Base-by-base conservation (phyloP, 139 green algal species). In the Micromonas pusilla region DNA sequence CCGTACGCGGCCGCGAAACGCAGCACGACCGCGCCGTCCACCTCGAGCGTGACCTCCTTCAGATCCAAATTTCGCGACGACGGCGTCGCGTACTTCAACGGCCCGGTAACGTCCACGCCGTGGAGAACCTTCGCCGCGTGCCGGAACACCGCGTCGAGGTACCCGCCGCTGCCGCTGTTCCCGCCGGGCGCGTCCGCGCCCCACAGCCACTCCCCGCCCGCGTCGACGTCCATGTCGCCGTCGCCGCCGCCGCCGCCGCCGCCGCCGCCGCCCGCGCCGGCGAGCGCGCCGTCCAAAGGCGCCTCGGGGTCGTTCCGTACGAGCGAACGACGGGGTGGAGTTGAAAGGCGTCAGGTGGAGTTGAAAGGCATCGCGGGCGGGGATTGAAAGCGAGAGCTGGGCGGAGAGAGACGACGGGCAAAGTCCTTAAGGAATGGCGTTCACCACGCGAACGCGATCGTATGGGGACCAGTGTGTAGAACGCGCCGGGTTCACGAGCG, bases 1-100 rank as follows among this genome's bases (percentile, higher is more conserved):
- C 94, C 94, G 75, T 98, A 97, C 0, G 88, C 93, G 0, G 77
- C 67, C 0, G 90, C 92, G 80, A 96, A 94, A 36, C 86, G 83
- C 68, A 99, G 86, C 78, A 92, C 80, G 20, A 67, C 52, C 31
- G 68, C 20, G 1, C 85, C 86, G 4, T 78, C 73, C 2, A 87
- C 82, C 71, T 66, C 65, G 4, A 85, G 31, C 36, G 28, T 60
- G 30, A 83, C 66, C 66, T 88, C 92, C 70, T 86, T 83, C 26
- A 97, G 88, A 80, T 97, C 92, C 52, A 85, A 32, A 60, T 94
- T 94, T 3, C 37, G 23, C 37, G 53, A 33, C 1, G 89, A 79
- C 37, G 91, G 76, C 21, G 65, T 81, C 63, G 70, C 74, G 66
- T 91, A 87, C 3, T 82, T 77, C 79, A 99, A 80, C 4, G 86